These are phyloP conservation scores for Trichoderma sp. DNA, from an alignment of 2,329 filamentous ascomycete genomes.

Conservation along the genomic window DNA sequence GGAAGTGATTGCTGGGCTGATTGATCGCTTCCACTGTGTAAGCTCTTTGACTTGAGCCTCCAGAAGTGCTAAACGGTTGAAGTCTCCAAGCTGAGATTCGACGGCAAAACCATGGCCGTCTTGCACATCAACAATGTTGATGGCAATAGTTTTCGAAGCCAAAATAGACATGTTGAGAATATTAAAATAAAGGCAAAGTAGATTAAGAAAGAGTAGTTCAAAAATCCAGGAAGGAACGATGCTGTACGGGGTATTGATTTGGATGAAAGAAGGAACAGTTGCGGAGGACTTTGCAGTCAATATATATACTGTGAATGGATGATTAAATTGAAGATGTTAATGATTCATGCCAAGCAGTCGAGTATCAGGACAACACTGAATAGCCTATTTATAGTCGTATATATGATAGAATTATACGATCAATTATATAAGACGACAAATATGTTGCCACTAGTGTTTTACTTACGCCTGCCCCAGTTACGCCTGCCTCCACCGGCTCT, in stretches of 20 bases:
- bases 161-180: neutral
- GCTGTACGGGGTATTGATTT: neutral
- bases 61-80: neutral
- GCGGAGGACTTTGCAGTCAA: neutral
- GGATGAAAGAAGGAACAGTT: neutral
- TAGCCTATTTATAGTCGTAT: neutral
- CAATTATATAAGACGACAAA: neutral
- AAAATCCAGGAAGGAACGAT: neutral
- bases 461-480: neutral
- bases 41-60: neutral
- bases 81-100: neutral
- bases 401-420: neutral
- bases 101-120: neutral
- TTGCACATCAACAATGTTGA: slow-evolving; percentile 8
- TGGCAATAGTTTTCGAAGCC: neutral
- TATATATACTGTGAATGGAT: neutral
- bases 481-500: neutral
- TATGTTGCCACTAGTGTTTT: neutral
- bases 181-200: neutral
- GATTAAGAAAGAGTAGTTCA: neutral
- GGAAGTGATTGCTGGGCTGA: neutral
- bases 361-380: neutral
- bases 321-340: neutral
- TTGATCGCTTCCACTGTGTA: neutral
- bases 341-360: neutral